These are phyloP conservation scores for Lentinula detonsa DNA, from an alignment of 768 basidiomycete species.

Conservation along the genomic window DNA sequence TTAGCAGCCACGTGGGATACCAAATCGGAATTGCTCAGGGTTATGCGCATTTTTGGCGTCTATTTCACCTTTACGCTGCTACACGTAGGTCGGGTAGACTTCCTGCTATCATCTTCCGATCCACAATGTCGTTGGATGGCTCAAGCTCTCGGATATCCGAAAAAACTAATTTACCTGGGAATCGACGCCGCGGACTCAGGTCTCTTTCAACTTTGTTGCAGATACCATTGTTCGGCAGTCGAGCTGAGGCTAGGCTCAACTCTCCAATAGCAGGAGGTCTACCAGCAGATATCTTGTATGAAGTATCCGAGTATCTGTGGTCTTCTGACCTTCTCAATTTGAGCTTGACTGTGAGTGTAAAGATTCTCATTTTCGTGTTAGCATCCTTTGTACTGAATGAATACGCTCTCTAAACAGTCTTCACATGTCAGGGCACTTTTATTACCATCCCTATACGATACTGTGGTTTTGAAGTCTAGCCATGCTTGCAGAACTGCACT, in stretches of 20 bases:
- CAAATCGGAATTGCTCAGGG: background rate
- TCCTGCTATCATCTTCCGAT: background rate
- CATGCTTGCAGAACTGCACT: constrained; percentile 30
- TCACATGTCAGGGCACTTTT: constrained; percentile 9
- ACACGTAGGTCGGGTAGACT: background rate
- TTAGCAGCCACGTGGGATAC: background rate
- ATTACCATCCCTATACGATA: constrained; percentile 35
- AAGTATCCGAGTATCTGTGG: constrained; percentile 7
- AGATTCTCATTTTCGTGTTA: background rate
- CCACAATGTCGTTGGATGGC: background rate
- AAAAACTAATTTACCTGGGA: background rate
- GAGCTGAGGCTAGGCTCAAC: background rate
- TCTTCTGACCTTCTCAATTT: constrained; percentile 8
- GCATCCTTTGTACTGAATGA: background rate
- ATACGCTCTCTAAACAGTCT: constrained; percentile 3
- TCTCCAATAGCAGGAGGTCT: background rate
- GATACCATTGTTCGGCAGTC: background rate
- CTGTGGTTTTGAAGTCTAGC: constrained; percentile 38
- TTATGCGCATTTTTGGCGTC: background rate
- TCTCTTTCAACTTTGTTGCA: constrained; percentile 5
- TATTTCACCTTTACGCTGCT: background rate
- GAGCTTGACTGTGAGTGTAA: constrained; percentile 7
- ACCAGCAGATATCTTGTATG: constrained; percentile 9
- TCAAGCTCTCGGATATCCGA: background rate
- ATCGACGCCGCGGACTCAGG: constrained; percentile 7